phyloP scores from a whole-genome alignment of 2,329 filamentous ascomycete genomes.

The Colletotrichum incanum region DNA sequence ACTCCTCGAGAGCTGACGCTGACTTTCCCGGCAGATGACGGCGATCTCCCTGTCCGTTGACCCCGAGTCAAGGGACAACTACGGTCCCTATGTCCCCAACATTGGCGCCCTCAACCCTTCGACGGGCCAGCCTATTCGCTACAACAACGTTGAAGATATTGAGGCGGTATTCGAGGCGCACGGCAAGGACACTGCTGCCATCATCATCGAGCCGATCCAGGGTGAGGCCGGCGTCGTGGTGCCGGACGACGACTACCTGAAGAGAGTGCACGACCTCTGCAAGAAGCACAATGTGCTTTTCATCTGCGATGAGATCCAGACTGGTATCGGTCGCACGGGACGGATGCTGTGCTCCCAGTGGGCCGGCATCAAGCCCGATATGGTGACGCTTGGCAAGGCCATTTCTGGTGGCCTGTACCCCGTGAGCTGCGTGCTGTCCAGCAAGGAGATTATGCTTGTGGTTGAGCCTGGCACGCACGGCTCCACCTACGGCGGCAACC shows the following conservation, averaged over 20 bases:
- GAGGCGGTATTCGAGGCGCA: slow-evolving; percentile 85
- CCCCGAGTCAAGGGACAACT: slow-evolving; percentile 95
- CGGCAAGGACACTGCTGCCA: slow-evolving; percentile 89
- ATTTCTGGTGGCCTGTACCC: slow-evolving; percentile 99
- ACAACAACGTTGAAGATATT: slow-evolving; percentile 87
- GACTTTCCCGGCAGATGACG: slow-evolving; percentile 70
- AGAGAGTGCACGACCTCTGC: slow-evolving; percentile 86
- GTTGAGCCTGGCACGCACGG: slow-evolving; percentile 97
- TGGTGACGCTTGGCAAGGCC: slow-evolving; percentile 96
- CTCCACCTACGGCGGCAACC: slow-evolving; percentile 98
- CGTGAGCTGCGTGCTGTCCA: slow-evolving; percentile 92
- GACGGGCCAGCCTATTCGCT: slow-evolving; percentile 83
- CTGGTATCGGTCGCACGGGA: slow-evolving; percentile 94
- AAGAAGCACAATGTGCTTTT: slow-evolving; percentile 95
- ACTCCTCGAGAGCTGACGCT: slow-evolving; percentile 22
- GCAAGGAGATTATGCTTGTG: slow-evolving; percentile 94
- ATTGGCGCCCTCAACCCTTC: slow-evolving; percentile 84
- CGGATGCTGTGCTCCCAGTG: slow-evolving; percentile 95
- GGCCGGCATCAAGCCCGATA: slow-evolving; percentile 94
- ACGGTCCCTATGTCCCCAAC: slow-evolving; percentile 94
- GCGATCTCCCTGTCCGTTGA: slow-evolving; percentile 97
- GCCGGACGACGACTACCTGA: slow-evolving; percentile 90
- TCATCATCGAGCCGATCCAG: slow-evolving; percentile 97
- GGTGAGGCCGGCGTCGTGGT: slow-evolving; percentile 98
- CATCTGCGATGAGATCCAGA: slow-evolving; percentile 99